These are phyloP conservation scores for Clonostachys chloroleuca DNA, from an alignment of 2,329 filamentous ascomycete species.

Conservation along the genomic window DNA sequence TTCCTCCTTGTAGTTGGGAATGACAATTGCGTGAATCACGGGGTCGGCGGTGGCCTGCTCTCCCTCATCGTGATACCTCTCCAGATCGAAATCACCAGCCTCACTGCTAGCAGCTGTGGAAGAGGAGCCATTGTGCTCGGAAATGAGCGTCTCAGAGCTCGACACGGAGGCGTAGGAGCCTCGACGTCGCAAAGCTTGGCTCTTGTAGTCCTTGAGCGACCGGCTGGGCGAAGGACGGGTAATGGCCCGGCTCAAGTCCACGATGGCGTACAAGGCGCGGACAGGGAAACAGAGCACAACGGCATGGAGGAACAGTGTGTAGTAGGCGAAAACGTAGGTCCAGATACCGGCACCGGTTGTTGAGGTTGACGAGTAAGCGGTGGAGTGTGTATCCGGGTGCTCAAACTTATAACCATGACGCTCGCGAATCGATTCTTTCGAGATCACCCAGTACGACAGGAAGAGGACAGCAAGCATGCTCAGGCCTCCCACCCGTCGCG, in stretches of 20 bases:
- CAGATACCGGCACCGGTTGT: constrained; percentile 39
- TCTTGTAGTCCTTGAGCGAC: constrained; percentile 38
- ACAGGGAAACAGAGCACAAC: constrained; percentile 60
- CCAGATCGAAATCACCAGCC: constrained; percentile 38
- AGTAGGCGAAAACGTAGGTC: constrained; percentile 56
- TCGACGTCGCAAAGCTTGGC: constrained; percentile 40
- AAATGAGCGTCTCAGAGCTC: constrained; percentile 49
- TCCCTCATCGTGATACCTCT: constrained; percentile 37
- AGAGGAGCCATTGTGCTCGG: constrained; percentile 26
- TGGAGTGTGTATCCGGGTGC: constrained; percentile 26
- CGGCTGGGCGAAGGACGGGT: constrained; percentile 30
- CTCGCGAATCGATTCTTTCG: constrained; percentile 38
- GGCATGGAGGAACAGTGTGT: constrained; percentile 60
- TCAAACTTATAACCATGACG: constrained; percentile 37
- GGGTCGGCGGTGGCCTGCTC: constrained; percentile 19
- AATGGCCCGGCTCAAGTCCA: constrained; percentile 36
- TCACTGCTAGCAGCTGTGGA: constrained; percentile 45
- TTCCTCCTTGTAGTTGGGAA: constrained; percentile 74
- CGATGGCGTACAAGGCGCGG: constrained; percentile 56
- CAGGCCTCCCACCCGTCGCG: constrained; percentile 48
- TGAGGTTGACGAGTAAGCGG: constrained; percentile 19
- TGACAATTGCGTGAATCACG: constrained; percentile 61
- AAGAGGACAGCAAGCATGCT: constrained; percentile 43
- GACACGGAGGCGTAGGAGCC: constrained; percentile 50
- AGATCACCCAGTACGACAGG: constrained; percentile 52